Percentiles rank a stretch among this genome's conserved stretches.
Conservation (phyloP, 305 asterid genomes). For the Fraxinus angustifolia region DNA sequence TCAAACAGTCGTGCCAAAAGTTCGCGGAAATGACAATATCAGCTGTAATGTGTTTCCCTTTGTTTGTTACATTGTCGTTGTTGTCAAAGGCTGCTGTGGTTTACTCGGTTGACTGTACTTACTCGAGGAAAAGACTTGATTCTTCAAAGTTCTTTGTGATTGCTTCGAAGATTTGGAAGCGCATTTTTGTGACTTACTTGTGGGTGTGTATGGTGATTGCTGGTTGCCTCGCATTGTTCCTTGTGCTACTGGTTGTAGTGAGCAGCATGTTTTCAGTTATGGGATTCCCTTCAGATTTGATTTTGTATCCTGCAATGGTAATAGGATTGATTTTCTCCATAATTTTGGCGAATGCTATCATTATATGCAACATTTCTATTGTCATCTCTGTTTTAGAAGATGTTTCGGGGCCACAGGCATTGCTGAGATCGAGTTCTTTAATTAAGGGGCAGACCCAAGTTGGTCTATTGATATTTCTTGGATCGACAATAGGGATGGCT, state of each 20-base stretch:
- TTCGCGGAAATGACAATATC: constrained; percentile 66
- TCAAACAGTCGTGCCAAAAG: constrained; percentile 72
- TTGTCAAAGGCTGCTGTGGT: constrained; percentile 83
- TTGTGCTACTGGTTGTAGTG: constrained; percentile 53
- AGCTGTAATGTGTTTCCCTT: constrained; percentile 62
- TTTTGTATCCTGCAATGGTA: constrained; percentile 77
- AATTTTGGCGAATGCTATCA: constrained; percentile 69
- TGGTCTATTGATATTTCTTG: constrained; percentile 81
- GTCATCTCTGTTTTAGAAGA: constrained; percentile 92
- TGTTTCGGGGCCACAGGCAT: constrained; percentile 70
- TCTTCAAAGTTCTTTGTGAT: constrained; percentile 46
- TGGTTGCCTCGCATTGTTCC: constrained; percentile 55
- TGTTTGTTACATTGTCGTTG: constrained; percentile 55
- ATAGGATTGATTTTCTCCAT: constrained; percentile 67
- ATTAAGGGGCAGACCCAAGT: constrained; percentile 88
- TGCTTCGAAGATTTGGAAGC: constrained; percentile 68
- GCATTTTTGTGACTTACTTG: constrained; percentile 58
- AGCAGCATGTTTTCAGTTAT: constrained; percentile 53
- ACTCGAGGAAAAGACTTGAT: constrained; percentile 61
- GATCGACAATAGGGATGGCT: constrained; percentile 80
- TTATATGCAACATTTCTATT: constrained; percentile 66
- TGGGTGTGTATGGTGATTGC: constrained; percentile 63
- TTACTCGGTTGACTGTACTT: constrained; percentile 82
- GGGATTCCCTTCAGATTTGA: constrained; percentile 74
- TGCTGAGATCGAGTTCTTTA: constrained; percentile 68